phyloP scores from a whole-genome alignment of 257 asterid species.

The Paulownia fortunei region DNA sequence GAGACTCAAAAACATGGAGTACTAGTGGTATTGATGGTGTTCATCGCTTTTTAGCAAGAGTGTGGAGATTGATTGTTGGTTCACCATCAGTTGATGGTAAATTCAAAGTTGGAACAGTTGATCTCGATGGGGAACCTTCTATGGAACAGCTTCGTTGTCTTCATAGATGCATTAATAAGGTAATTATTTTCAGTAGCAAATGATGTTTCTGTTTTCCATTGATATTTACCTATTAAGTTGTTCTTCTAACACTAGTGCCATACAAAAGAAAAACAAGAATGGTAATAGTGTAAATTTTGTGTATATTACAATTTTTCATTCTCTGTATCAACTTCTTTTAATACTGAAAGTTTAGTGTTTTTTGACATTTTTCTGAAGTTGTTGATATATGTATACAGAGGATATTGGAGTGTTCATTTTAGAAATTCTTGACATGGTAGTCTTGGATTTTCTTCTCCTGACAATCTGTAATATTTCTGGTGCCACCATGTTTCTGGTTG shows the following conservation, averaged over 20 bases:
- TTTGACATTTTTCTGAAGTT: neutral
- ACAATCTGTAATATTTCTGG: neutral
- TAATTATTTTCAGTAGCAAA: constrained; percentile 22
- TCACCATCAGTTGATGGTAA: constrained; percentile 74
- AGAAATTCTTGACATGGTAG: neutral
- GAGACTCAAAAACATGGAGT: constrained; percentile 98
- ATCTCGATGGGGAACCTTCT: constrained; percentile 71
- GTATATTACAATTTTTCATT: neutral
- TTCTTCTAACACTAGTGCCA: too few species aligned
- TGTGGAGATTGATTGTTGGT: constrained; percentile 90
- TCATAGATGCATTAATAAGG: constrained; percentile 91
- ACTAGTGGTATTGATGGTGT: constrained; percentile 98
- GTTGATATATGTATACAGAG: neutral
- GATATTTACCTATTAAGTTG: too few species aligned
- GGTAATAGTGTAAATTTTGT: neutral
- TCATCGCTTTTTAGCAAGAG: constrained; percentile 90
- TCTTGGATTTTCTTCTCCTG: neutral
- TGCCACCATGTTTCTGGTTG: neutral
- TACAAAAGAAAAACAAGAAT: neutral
- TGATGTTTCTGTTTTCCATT: constrained; percentile 2
- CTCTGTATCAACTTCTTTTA: constrained; percentile 9
- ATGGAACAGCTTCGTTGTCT: constrained; percentile 77
- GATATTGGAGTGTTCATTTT: neutral
- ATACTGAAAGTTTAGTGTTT: neutral
- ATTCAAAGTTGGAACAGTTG: constrained; percentile 66